Base-by-base conservation (phyloP, 306 rosid genomes). In the Luffa acutangula region DNA sequence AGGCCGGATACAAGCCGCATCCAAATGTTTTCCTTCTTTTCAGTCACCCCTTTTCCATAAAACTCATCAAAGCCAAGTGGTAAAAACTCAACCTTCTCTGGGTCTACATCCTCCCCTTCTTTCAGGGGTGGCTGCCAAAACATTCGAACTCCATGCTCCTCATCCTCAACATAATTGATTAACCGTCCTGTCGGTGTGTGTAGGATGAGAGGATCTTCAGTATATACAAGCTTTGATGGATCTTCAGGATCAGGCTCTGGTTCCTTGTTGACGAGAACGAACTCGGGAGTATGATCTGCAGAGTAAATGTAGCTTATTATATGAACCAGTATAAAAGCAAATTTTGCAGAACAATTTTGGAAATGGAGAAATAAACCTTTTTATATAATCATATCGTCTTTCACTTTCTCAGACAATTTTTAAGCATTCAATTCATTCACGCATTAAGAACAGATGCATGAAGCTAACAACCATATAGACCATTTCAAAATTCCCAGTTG, bases 221-320 rank as follows among this genome's bases (percentile, higher is more conserved):
- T 85, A 57, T 87, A 80, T 78, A 87, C 82, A 64, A 85, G 93
- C 86, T 86, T 89, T n/a, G 93, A 90, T 59, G 97, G 95, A 84
- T 92, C 97, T 57, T 90, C 89, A 36, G 97, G 97, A 87, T 92
- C 95, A 81, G 96, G 93, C 81, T 91, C 91, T 0, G 97, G 97
- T 79, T 89, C 97, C 84, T 91, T 92, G 87, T 89, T 91, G 48
- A 95, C 21, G 15, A 95, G 87, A 82, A 95, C 42, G 85, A 95
- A 95, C 81, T 95, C 98, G 3, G 97, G 97, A 85, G 65, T 52
- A 65, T 92, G 91, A 65, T 89, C 97, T 95, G 93, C 75, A 59
- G 83, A 80, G 75, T 56, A 86, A 80, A 86, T 75, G 74, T n/a
- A 80, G 83, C 69, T 73, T 77, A 64, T 73, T 77, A 64, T 69